Conservation (phyloP, 495 filamentous ascomycete species). For the Tetracladium setigerum region DNA sequence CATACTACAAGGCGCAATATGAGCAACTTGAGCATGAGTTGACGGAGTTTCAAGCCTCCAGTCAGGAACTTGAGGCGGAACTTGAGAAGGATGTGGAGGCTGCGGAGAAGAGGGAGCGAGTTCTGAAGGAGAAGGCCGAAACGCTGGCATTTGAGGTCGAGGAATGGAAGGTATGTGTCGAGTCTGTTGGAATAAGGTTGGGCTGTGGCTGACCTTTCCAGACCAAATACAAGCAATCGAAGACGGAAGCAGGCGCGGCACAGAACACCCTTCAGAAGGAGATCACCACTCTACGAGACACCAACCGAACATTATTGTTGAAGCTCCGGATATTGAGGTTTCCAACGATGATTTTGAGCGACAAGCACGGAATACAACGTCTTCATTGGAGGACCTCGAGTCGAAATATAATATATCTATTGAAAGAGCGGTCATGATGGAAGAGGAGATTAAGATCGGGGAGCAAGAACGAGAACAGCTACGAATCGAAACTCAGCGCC, state of each 20-base stretch:
- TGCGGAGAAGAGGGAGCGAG: constrained; percentile 84
- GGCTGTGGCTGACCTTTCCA: constrained; percentile 30
- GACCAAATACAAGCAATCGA: constrained; percentile 95
- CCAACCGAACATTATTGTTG: constrained; percentile 72
- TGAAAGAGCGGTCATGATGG: constrained; percentile 84
- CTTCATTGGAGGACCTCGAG: constrained; percentile 93
- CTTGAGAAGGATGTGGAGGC: constrained; percentile 95
- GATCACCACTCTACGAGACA: constrained; percentile 80
- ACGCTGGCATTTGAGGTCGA: constrained; percentile 79
- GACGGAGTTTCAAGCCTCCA: constrained; percentile 88
- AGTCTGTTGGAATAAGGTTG: neutral
- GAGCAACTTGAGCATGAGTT: constrained; percentile 87
- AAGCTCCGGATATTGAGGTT: constrained; percentile 92
- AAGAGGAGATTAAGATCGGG: constrained; percentile 84
- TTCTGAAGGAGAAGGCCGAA: constrained; percentile 80
- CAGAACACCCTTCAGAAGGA: constrained; percentile 92
- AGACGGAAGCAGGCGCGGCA: constrained; percentile 71
- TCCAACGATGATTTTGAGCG: constrained; percentile 97
- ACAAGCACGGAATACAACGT: constrained; percentile 86
- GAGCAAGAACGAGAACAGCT: constrained; percentile 85
- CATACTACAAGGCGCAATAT: constrained; percentile 95
- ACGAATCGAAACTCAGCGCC: constrained; percentile 79
- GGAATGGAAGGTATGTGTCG: constrained; percentile 83
- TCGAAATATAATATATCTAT: constrained; percentile 94
- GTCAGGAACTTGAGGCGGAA: constrained; percentile 88